Conservation (phyloP, 2,329 filamentous ascomycete species). For the Biscogniauxia sp. region DNA sequence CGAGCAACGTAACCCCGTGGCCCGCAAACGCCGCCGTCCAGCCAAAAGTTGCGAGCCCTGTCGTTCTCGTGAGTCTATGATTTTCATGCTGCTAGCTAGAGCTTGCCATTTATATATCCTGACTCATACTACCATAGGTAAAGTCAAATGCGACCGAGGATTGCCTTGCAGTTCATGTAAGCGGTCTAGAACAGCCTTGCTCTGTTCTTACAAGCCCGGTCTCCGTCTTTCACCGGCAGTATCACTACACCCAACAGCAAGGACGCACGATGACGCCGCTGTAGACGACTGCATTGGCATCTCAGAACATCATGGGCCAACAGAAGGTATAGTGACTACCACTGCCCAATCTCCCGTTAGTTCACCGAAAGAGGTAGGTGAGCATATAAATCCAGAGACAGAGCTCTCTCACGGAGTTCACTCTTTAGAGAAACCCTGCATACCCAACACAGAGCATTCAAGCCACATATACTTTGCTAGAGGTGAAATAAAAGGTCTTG, state of each 20-base stretch:
- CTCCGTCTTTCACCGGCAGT: background rate
- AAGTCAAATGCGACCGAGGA: constrained; percentile 18
- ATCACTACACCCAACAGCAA: background rate
- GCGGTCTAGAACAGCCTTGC: constrained; percentile 14
- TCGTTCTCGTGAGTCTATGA: constrained; percentile 13
- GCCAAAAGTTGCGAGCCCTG: constrained; percentile 21
- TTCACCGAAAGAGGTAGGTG: too few species aligned
- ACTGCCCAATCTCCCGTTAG: too few species aligned
- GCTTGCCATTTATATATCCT: background rate
- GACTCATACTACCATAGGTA: constrained; percentile 5
- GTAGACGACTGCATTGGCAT: background rate
- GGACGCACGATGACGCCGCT: background rate
- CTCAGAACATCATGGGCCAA: too few species aligned
- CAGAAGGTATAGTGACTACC: too few species aligned
- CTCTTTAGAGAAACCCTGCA: background rate
- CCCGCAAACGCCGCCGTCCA: constrained; percentile 15
- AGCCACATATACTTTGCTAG: background rate
- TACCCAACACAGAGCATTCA: background rate
- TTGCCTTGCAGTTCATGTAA: constrained; percentile 17
- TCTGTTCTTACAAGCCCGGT: constrained; percentile 14
- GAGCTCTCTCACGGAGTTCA: background rate
- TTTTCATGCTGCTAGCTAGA: background rate
- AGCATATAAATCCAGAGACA: background rate
- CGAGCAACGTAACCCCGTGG: constrained; percentile 15
- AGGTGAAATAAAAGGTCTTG: constrained; percentile 5